phyloP scores from a whole-genome alignment of 257 asterid genomes.

The Solanum tacnaense region DNA sequence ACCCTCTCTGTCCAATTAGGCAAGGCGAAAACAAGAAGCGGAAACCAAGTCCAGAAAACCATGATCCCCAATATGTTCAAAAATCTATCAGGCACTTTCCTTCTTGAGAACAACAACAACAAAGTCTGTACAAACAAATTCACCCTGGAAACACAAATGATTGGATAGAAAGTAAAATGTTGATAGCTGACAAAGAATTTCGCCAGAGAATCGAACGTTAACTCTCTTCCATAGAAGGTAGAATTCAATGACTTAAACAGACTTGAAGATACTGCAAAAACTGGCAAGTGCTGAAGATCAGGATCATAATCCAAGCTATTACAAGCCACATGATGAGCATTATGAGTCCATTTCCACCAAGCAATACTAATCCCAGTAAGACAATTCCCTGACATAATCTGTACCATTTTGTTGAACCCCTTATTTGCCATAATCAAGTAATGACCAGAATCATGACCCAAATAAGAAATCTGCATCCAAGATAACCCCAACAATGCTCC shows the following conservation, averaged over 20 bases:
- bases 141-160: slow-evolving; percentile 52
- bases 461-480: slow-evolving; percentile 45
- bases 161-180: slow-evolving; percentile 61
- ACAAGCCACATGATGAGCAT: slow-evolving; percentile 75
- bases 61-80: slow-evolving; percentile 56
- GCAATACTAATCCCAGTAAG: slow-evolving; percentile 92
- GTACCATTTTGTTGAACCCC: slow-evolving; percentile 44
- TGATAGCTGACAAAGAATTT: slow-evolving; percentile 65
- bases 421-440: slow-evolving; percentile 51
- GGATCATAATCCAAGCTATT: slow-evolving; percentile 91
- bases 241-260: slow-evolving; percentile 49
- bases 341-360: slow-evolving; percentile 99
- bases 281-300: slow-evolving; percentile 81
- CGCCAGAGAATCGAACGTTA: slow-evolving; percentile 46
- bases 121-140: slow-evolving; percentile 71
- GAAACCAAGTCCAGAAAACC: slow-evolving; percentile 91
- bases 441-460: slow-evolving; percentile 96
- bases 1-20: slow-evolving; percentile 66
- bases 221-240: slow-evolving; percentile 46
- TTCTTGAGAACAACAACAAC: slow-evolving; percentile 44
- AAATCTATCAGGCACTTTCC: slow-evolving; percentile 56
- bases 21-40: slow-evolving; percentile 46
- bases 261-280: slow-evolving; percentile 55
- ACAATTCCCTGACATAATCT: slow-evolving; percentile 68
- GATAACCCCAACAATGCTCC: slow-evolving; percentile 28